phyloP scores from a whole-genome alignment of 352 stramenopile genomes.

The Globisporangium solare region DNA sequence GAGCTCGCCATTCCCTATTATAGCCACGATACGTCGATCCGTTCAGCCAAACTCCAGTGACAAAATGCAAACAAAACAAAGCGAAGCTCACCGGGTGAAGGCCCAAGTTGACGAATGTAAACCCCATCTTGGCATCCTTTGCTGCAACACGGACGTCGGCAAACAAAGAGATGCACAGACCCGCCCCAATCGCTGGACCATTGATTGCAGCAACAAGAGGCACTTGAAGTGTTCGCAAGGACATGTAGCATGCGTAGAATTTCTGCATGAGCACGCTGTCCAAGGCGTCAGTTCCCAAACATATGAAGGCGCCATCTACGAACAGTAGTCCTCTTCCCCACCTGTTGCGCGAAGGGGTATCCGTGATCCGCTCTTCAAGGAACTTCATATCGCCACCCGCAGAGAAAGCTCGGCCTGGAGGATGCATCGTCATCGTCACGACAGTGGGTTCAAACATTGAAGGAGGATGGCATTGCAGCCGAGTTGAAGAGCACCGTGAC shows the following conservation, averaged over 20 bases:
- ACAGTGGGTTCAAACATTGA: neutral
- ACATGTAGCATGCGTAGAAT: conserved; percentile 84
- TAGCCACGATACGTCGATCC: neutral
- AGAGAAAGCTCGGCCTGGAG: conserved; percentile 69
- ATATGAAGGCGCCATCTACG: too few species aligned
- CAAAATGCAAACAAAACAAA: too few species aligned
- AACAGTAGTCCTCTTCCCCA: conserved; percentile 2
- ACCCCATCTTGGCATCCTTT: conserved; percentile 73
- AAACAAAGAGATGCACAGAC: conserved; percentile 78
- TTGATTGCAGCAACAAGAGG: conserved; percentile 85
- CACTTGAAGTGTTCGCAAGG: conserved; percentile 69
- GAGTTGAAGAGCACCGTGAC: too few species aligned
- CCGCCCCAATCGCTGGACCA: conserved; percentile 73
- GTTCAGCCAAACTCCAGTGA: neutral
- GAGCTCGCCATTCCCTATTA: conserved; percentile 74
- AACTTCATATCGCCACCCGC: conserved; percentile 85
- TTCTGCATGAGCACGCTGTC: conserved; percentile 68
- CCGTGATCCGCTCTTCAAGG: conserved; percentile 45
- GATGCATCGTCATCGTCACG: neutral
- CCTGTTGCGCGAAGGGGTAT: conserved; percentile 78
- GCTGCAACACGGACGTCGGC: conserved; percentile 73
- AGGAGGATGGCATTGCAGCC: neutral
- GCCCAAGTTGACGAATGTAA: conserved; percentile 85
- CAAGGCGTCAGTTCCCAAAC: neutral
- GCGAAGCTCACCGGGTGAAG: conserved; percentile 50